Conservation (phyloP, 495 filamentous ascomycete genomes). For the Podospora comata region DNA sequence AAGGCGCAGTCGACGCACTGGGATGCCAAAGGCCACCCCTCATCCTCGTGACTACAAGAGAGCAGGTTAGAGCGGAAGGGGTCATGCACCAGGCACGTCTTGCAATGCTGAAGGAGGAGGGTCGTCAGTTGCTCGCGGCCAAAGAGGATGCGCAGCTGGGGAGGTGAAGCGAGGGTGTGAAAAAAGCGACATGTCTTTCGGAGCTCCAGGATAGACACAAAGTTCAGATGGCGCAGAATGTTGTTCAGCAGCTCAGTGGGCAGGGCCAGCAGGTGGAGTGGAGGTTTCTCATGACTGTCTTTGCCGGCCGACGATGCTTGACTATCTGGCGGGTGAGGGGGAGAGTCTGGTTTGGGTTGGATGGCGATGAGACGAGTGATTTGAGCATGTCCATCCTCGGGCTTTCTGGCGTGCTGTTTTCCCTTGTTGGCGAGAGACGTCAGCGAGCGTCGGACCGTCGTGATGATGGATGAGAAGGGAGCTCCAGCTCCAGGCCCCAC, state of each 20-base stretch:
- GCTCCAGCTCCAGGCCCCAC: neutral
- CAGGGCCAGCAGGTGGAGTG: slow-evolving; percentile 24
- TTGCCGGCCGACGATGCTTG: neutral
- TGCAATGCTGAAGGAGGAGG: slow-evolving; percentile 30
- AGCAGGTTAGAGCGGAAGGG: slow-evolving; percentile 23
- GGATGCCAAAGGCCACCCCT: slow-evolving; percentile 28
- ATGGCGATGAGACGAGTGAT: neutral
- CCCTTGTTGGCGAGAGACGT: neutral
- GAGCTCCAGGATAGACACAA: slow-evolving; percentile 32
- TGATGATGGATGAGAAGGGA: neutral
- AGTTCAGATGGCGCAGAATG: slow-evolving; percentile 26
- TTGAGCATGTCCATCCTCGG: neutral
- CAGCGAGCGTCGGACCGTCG: neutral
- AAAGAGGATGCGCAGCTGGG: slow-evolving; percentile 24
- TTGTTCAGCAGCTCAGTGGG: slow-evolving; percentile 35
- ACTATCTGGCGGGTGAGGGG: neutral
- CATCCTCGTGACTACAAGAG: slow-evolving; percentile 15
- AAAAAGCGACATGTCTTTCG: slow-evolving; percentile 34
- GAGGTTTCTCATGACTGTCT: neutral
- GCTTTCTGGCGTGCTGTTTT: neutral
- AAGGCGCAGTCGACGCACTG: slow-evolving; percentile 29
- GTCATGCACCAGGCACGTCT: slow-evolving; percentile 25
- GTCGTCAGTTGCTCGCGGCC: slow-evolving; percentile 17
- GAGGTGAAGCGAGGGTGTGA: slow-evolving; percentile 22
- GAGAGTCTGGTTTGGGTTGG: neutral